phyloP scores from a whole-genome alignment of 2,329 filamentous ascomycete genomes.

The Tothia fuscella region DNA sequence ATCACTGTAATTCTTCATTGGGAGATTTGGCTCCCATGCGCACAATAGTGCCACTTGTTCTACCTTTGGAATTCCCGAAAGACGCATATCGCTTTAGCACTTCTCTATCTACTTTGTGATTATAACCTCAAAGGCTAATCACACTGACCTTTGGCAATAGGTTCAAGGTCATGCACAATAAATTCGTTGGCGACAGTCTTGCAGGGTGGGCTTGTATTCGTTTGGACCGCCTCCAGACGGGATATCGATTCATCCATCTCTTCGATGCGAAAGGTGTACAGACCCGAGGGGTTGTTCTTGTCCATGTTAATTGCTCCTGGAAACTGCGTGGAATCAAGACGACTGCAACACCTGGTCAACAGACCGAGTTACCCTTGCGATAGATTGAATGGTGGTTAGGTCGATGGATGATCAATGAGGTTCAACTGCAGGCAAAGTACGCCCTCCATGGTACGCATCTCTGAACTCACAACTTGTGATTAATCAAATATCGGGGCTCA shows the following conservation, averaged over 20 bases:
- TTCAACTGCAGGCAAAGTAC: constrained; percentile 5
- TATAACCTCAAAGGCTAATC: no score
- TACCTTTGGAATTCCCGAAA: no score
- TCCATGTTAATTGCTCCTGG: constrained; percentile 46
- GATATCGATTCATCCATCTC: constrained; percentile 67
- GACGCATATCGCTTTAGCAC: no score
- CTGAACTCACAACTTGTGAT: no score
- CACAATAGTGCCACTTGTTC: no score
- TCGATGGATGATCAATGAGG: not conserved
- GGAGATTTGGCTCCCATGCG: no score
- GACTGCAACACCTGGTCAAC: not conserved
- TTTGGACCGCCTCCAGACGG: constrained; percentile 64
- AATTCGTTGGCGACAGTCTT: constrained; percentile 64
- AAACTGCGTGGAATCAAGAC: constrained; percentile 1
- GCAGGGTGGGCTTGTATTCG: constrained; percentile 84
- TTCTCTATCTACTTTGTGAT: no score
- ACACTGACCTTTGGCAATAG: no score
- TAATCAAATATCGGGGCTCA: no score
- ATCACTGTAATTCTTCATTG: no score
- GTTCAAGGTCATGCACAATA: constrained; percentile 79
- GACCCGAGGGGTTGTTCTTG: constrained; percentile 57
- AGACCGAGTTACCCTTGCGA: constrained; percentile 3
- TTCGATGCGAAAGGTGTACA: constrained; percentile 55
- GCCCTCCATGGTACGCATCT: no score
- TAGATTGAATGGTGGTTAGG: not conserved